Evolutionary conservation across 192 early-diverging fungal genomes (phyloP), one percentile per base, ranked within the genome.

Genomic region (Coemansia sp.): DNA sequence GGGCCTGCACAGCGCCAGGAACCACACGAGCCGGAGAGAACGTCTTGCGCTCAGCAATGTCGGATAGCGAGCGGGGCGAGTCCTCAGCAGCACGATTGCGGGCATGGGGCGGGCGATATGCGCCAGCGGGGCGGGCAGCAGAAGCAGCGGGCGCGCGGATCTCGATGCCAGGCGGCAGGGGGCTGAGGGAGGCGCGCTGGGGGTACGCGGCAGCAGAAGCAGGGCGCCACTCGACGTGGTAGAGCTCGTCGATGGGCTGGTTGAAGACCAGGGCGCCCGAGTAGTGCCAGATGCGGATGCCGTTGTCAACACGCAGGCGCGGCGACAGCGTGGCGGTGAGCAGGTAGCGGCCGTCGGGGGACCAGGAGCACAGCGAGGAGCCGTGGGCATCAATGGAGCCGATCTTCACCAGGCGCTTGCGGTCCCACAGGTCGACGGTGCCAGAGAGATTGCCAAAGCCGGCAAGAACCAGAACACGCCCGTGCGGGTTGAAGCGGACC

Each of bases 361-460:
- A 84, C 97, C 97, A 99, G 58, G 88, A 85, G 59, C 88, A 93
- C 44, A 78, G 78, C 16, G 91, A 88, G 9, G 95, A 82, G 80
- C 96, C 94, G 37, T 86, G 78, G 16, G 90, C 93, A 40, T 87
- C 80, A 40, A 97, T 73, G 5, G 90, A 86, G 31, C 81, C 74
- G 42, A 96, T 77, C 70, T 94, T 94, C 57, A 87, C 90, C 45
- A 93, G 82, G 6, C 82, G 84, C 59, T 86, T 86, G 61, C 91
- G 84, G 72, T 99, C 97, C 90, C 91, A 98, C 49, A 98, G 75
- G 60, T 94, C 94, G 57, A 97, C 79, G 23, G 89, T 89, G 28
- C 97, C 95, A 12, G 89, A 84, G 67, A 99, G 79, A 77, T 97
- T 99, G 26, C 97, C 97, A 59, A 99, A 97, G 39, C 97, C 97